Conservation (phyloP, 2,329 filamentous ascomycete genomes). For the Ilyonectria sp. region DNA sequence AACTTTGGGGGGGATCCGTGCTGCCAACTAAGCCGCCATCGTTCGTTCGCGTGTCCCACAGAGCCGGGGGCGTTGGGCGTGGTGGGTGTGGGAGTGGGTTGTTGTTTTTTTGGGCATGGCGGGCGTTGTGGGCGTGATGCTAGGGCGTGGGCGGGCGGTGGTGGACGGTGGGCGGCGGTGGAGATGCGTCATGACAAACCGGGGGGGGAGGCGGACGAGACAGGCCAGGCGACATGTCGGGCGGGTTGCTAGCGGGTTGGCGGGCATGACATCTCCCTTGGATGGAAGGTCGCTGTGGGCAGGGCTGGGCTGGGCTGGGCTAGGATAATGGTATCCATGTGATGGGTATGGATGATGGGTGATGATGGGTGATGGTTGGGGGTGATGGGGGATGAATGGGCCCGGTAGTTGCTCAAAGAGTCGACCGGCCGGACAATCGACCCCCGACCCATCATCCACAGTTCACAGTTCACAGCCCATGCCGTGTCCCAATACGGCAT, state of each 20-base stretch:
- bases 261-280: conserved; percentile 21
- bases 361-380: too few relatives aligned
- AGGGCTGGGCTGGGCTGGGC: conserved; percentile 1
- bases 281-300: neutral
- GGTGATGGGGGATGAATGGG: conserved; percentile 7
- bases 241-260: conserved; percentile 7
- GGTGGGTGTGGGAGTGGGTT: conserved; percentile 17
- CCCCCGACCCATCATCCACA: neutral
- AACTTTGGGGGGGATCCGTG: conserved; percentile 48
- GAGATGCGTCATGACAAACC: conserved; percentile 34
- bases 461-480: conserved; percentile 26
- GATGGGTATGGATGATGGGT: neutral
- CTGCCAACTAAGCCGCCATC: conserved; percentile 36
- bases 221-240: conserved; percentile 1
- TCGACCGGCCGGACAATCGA: neutral
- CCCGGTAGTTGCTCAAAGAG: conserved; percentile 7
- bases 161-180: conserved; percentile 28
- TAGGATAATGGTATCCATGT: conserved; percentile 4
- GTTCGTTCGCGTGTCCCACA: conserved; percentile 33
- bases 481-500: conserved; percentile 28
- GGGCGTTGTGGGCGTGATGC: conserved; percentile 20
- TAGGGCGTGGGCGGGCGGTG: conserved; percentile 30
- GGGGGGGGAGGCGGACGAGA: conserved; percentile 12
- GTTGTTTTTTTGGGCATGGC: conserved; percentile 11
- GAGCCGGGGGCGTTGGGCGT: conserved; percentile 22